A percentile compares a stretch with the other conserved stretches of the same genome.
These are phyloP conservation scores for Juncus inflexus DNA, from an alignment of 176 grass and related monocot genomes.

Conservation along the genomic window DNA sequence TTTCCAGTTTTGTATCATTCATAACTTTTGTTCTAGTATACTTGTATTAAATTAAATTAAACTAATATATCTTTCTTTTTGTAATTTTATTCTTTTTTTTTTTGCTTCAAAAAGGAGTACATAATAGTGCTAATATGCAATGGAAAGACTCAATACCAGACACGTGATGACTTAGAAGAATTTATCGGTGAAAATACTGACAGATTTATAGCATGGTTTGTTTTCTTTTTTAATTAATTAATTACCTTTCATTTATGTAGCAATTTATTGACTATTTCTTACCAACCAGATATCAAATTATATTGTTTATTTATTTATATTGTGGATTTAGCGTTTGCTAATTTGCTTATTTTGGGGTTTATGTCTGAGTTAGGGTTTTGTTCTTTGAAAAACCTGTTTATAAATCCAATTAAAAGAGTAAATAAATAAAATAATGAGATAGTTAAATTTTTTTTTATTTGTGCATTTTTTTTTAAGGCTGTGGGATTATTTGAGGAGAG, in stretches of 20 bases:
- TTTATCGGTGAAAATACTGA: slow-evolving; percentile 71
- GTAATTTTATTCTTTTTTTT: slow-evolving; percentile 30
- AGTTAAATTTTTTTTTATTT: background rate
- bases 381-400: too few relatives aligned
- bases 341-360: too few relatives aligned
- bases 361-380: too few relatives aligned
- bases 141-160: slow-evolving; percentile 85
- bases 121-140: slow-evolving; percentile 83
- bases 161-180: slow-evolving; percentile 66
- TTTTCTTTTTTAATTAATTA: background rate
- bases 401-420: too few relatives aligned
- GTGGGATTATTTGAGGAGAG: slow-evolving; percentile 22
- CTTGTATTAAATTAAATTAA: too few relatives aligned
- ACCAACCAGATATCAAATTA: too few relatives aligned
- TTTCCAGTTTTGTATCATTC: too few relatives aligned
- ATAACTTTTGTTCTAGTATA: too few relatives aligned
- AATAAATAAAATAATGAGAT: background rate
- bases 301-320: too few relatives aligned
- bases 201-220: slow-evolving; percentile 77
- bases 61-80: too few relatives aligned
- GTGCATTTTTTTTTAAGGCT: slow-evolving; percentile 7
- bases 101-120: slow-evolving; percentile 57
- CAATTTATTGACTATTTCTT: too few relatives aligned
- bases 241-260: background rate
- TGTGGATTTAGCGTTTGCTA: too few relatives aligned